These are phyloP conservation scores for Wickerhamomyces mucosus DNA, from an alignment of 805 yeast species.

Conservation along the genomic window DNA sequence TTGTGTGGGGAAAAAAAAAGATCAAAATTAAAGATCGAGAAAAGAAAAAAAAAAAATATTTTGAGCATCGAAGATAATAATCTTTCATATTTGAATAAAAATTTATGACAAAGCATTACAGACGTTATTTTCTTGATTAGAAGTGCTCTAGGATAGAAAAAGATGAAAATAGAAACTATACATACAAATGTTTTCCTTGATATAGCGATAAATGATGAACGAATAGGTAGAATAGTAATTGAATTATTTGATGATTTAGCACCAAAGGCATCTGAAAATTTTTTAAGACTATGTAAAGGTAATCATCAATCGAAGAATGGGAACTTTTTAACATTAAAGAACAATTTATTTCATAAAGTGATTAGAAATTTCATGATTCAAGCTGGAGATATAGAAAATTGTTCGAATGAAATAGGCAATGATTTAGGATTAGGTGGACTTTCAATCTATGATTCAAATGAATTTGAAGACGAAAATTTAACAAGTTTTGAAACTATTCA, in stretches of 20 bases:
- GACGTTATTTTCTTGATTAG: too few species aligned
- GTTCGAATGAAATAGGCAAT: slow-evolving; percentile 20
- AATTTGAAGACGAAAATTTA: slow-evolving; percentile 51
- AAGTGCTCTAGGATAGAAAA: too few species aligned
- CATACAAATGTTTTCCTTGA: slow-evolving; percentile 35
- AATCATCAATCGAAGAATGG: slow-evolving; percentile 18
- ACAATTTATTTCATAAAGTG: slow-evolving; percentile 49
- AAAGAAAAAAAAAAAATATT: too few species aligned
- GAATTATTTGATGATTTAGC: slow-evolving; percentile 41
- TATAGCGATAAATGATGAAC: slow-evolving; percentile 31
- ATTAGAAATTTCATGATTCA: slow-evolving; percentile 64
- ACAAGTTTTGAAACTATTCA: slow-evolving; percentile 34
- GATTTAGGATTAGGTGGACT: slow-evolving; percentile 35
- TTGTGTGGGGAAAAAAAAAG: too few species aligned
- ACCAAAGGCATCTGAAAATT: slow-evolving; percentile 47
- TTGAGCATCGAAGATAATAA: too few species aligned
- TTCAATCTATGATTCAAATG: slow-evolving; percentile 30
- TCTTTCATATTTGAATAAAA: too few species aligned
- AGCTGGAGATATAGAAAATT: slow-evolving; percentile 49
- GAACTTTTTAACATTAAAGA: slow-evolving; percentile 26
- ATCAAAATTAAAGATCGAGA: too few species aligned
- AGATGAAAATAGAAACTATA: slow-evolving; percentile 7
- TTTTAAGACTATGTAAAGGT: slow-evolving; percentile 35
- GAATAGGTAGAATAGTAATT: slow-evolving; percentile 51
- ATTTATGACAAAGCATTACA: too few species aligned